These are phyloP conservation scores for Neonectria punicea DNA, from an alignment of 2,329 filamentous ascomycete genomes.

Conservation along the genomic window DNA sequence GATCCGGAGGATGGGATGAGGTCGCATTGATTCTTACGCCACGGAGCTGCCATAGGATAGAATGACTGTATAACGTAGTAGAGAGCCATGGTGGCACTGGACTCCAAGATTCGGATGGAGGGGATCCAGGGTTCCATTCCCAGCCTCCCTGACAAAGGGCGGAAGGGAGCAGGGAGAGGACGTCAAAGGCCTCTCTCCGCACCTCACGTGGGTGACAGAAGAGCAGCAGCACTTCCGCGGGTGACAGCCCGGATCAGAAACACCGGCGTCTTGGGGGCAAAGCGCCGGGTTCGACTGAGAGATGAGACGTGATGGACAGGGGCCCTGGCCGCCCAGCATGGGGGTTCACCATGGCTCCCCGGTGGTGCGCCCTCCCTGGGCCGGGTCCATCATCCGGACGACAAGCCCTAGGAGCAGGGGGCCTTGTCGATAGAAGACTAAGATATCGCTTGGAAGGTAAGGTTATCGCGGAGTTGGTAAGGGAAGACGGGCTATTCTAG, in stretches of 20 bases:
- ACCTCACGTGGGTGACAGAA: slow-evolving; percentile 2
- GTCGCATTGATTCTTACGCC: neutral
- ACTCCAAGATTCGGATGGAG: neutral
- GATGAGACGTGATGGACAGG: slow-evolving; percentile 20
- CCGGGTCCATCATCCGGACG: slow-evolving; percentile 36
- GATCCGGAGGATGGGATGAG: neutral
- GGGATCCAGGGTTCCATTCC: slow-evolving; percentile 9
- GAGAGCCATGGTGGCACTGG: neutral
- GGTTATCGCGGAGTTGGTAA: slow-evolving; percentile 18
- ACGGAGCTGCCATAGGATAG: neutral
- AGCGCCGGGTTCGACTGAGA: slow-evolving; percentile 26
- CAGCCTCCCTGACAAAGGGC: neutral
- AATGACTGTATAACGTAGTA: neutral
- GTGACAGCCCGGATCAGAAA: slow-evolving; percentile 29
- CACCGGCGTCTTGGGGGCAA: slow-evolving; percentile 33
- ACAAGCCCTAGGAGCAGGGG: slow-evolving; percentile 31
- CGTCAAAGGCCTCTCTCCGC: neutral
- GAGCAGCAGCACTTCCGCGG: slow-evolving; percentile 7
- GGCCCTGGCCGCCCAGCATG: slow-evolving; percentile 27
- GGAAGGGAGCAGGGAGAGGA: neutral
- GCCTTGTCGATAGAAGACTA: slow-evolving; percentile 28
- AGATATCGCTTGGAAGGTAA: slow-evolving; percentile 32
- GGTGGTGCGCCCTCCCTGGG: slow-evolving; percentile 26
- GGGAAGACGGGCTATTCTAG: neutral
- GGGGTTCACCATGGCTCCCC: slow-evolving; percentile 13